Conservation (phyloP, 1,284 basidiomycete species). For the Kwoniella shivajii region DNA sequence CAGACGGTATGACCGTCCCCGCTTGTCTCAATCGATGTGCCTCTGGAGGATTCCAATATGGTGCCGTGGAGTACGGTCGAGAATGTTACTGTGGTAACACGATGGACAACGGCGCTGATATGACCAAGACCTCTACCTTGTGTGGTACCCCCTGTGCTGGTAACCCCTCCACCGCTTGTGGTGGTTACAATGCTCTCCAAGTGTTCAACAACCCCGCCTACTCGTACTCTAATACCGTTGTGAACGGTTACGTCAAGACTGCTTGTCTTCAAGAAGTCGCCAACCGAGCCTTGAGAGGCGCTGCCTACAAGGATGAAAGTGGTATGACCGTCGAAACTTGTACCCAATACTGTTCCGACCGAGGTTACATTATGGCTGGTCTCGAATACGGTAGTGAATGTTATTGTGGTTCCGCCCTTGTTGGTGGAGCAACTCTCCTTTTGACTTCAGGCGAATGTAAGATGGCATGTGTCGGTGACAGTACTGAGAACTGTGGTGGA, state of each 20-base stretch:
- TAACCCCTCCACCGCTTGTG: slow-evolving; percentile 28
- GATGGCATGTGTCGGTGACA: slow-evolving; percentile 29
- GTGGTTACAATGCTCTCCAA: slow-evolving; percentile 28
- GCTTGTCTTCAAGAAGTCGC: slow-evolving; percentile 25
- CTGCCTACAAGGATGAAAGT: slow-evolving; percentile 14
- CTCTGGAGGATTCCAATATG: slow-evolving; percentile 18
- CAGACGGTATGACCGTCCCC: slow-evolving; percentile 21
- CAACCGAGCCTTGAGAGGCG: slow-evolving; percentile 19
- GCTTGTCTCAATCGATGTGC: slow-evolving; percentile 21
- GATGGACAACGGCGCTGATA: slow-evolving; percentile 23
- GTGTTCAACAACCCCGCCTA: slow-evolving; percentile 18
- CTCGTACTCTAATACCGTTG: slow-evolving; percentile 11
- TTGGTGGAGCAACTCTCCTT: slow-evolving; percentile 20
- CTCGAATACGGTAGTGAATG: slow-evolving; percentile 28
- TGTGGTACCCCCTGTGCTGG: slow-evolving; percentile 40
- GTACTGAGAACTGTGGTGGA: slow-evolving; percentile 26
- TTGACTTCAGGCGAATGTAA: slow-evolving; percentile 18
- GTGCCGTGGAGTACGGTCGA: slow-evolving; percentile 22
- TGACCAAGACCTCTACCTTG: slow-evolving; percentile 10
- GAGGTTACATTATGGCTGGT: slow-evolving; percentile 30
- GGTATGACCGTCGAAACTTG: slow-evolving; percentile 36
- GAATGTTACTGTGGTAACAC: slow-evolving; percentile 27
- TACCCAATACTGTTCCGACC: slow-evolving; percentile 24
- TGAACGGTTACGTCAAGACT: slow-evolving; percentile 20
- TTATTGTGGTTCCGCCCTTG: slow-evolving; percentile 25